Base-by-base conservation (phyloP, 2,329 filamentous ascomycete genomes). In the Xylariaceae sp. region DNA sequence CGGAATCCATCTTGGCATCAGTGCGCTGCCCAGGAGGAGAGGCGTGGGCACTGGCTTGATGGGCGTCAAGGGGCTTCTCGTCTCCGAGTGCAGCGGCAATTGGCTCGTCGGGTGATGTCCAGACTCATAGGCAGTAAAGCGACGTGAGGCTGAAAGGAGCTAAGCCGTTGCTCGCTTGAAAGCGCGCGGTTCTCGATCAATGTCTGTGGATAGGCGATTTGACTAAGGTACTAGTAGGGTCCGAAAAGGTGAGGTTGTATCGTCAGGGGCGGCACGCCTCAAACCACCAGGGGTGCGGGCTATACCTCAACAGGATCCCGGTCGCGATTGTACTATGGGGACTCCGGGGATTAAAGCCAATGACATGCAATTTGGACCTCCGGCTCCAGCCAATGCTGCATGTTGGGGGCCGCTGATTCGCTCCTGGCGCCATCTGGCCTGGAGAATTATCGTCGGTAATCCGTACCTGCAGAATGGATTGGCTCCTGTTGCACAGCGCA, bases 161-260 rank as follows among this genome's bases (percentile, higher is more conserved):
- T 7, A 28, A 28, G 22, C 7, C 22, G 7, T 4, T 28, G 4
- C 4, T 28, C 22, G 22, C 22, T 28, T 31, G 58, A 61, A 60
- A 61, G 61, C 61, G 64, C 63, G 64, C 64, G 64, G 63, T 57
- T 67, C 58, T 28, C 22, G 49, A 43, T 50, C 51, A 47, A 40
- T 14, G 17, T 6, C 17, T 41, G 42, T 36, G 11, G 57, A n/a
- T n/a, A n/a, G n/a, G n/a, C n/a, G n/a, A 56, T 60, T 56, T 53
- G 55, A 59, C 55, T 38, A 16, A 14, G 5, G n/a, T n/a, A n/a
- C n/a, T n/a, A n/a, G n/a, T n/a, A n/a, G n/a, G n/a, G 34, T 38
- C 34, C 13, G 9, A 38, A 38, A 10, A 38, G 43, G 48, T 50
- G 50, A 47, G 39, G 62, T 64, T 42, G 61, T 57, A 63, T 63